These are phyloP conservation scores for Acer saccharum DNA, from an alignment of 345 rosid species.

Conservation along the genomic window DNA sequence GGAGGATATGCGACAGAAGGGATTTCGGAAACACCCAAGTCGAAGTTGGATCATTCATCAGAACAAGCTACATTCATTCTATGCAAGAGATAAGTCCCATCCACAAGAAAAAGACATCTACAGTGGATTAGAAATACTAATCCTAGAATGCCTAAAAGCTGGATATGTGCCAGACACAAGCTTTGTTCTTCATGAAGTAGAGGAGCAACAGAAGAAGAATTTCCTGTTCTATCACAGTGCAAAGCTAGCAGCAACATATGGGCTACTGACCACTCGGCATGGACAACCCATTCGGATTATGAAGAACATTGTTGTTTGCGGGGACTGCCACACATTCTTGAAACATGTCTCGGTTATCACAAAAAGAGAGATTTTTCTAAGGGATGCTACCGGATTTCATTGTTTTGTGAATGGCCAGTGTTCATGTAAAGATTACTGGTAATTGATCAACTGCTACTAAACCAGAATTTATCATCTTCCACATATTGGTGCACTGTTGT, in stretches of 20 bases:
- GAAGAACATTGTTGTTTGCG: constrained; percentile 78
- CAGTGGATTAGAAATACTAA: constrained; percentile 66
- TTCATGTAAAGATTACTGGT: constrained; percentile 74
- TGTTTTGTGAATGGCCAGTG: constrained; percentile 66
- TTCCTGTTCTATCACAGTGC: constrained; percentile 89
- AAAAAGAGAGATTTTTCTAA: constrained; percentile 56
- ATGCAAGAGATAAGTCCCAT: constrained; percentile 66
- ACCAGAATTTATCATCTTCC: neutral
- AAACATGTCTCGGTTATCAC: constrained; percentile 57
- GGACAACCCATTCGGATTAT: constrained; percentile 55
- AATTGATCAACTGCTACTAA: constrained; percentile 16
- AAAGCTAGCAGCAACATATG: constrained; percentile 82
- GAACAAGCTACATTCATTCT: constrained; percentile 63
- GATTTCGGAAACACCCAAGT: constrained; percentile 65
- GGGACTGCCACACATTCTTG: constrained; percentile 82
- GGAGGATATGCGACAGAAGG: constrained; percentile 62
- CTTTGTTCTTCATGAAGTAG: constrained; percentile 90
- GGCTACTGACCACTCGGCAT: constrained; percentile 49
- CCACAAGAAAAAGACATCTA: constrained; percentile 66
- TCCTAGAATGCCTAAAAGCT: constrained; percentile 65
- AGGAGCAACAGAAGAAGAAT: constrained; percentile 74
- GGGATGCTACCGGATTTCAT: constrained; percentile 92
- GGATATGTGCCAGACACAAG: constrained; percentile 83
- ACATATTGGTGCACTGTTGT: too few relatives aligned
- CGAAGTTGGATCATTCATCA: constrained; percentile 81